A percentile compares a stretch with the other conserved stretches of the same genome.
Conservation (phyloP, 2,329 filamentous ascomycete genomes). For the Monosporascus sp. region DNA sequence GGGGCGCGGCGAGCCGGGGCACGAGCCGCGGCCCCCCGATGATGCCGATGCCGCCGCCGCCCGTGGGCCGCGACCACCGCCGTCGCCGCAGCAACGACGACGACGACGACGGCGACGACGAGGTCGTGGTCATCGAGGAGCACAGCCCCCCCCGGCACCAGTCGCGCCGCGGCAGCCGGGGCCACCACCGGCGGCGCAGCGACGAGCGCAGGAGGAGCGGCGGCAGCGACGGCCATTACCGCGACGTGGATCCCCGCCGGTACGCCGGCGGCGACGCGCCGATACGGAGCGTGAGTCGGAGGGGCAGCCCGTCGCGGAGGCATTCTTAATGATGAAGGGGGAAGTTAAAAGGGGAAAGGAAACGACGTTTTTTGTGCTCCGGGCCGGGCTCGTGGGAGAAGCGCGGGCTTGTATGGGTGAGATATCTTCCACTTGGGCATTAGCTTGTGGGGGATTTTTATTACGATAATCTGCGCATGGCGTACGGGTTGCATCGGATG, state of each 20-base stretch:
- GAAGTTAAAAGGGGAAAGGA: not conserved
- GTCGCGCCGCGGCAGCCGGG: conserved; percentile 18
- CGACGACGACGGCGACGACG: conserved; percentile 25
- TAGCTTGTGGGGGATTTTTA: too few relatives aligned
- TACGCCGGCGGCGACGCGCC: conserved; percentile 25
- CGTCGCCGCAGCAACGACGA: conserved; percentile 3
- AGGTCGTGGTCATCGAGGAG: conserved; percentile 35
- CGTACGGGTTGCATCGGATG: too few relatives aligned
- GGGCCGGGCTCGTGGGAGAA: too few relatives aligned
- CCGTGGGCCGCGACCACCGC: conserved; percentile 1
- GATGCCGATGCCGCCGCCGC: conserved; percentile 1
- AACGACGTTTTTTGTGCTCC: not conserved
- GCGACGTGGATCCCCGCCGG: conserved; percentile 27
- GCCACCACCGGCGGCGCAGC: conserved; percentile 15
- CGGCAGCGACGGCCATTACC: conserved; percentile 9
- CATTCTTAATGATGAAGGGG: conserved; percentile 2
- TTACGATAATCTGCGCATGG: too few relatives aligned
- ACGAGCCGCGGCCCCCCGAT: not conserved
- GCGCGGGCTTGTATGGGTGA: too few relatives aligned
- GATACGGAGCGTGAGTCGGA: conserved; percentile 25
- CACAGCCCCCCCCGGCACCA: conserved; percentile 23
- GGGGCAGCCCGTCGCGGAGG: conserved; percentile 27
- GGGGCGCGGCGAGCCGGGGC: conserved; percentile 5
- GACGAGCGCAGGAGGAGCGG: conserved; percentile 20
- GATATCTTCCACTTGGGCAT: too few relatives aligned